Percentiles rank a stretch among this genome's conserved stretches.
Conservation (phyloP, 768 basidiomycete species). For the Tulasnella sp. region DNA sequence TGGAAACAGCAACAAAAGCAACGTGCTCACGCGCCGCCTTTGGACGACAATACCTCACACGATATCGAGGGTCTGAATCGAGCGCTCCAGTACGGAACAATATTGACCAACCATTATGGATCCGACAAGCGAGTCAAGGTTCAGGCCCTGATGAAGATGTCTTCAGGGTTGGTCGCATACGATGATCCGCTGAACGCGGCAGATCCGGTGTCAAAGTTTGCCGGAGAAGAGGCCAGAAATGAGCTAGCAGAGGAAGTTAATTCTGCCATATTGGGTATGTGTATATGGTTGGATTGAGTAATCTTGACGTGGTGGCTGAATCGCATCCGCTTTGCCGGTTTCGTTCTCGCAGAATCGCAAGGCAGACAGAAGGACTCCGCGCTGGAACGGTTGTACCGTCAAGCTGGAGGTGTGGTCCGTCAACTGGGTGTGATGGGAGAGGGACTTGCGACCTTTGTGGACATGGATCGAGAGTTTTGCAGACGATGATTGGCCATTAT, state of each 20-base stretch:
- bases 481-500: neutral
- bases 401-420: conserved; percentile 61
- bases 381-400: conserved; percentile 73
- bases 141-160: conserved; percentile 61
- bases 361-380: conserved; percentile 65
- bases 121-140: conserved; percentile 59
- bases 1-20: conserved; percentile 25
- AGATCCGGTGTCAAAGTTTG: conserved; percentile 64
- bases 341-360: conserved; percentile 59
- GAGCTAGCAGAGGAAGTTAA: conserved; percentile 73
- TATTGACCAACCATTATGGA: conserved; percentile 64
- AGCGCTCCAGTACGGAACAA: conserved; percentile 71
- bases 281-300: neutral
- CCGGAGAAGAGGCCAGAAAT: conserved; percentile 61
- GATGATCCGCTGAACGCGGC: conserved; percentile 56
- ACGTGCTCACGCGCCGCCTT: conserved; percentile 5
- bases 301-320: neutral
- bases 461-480: conserved; percentile 58
- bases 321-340: neutral
- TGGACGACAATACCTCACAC: conserved; percentile 34
- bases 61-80: conserved; percentile 53
- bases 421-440: conserved; percentile 68
- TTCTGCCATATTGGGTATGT: conserved; percentile 73
- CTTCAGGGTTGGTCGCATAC: conserved; percentile 76
- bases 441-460: conserved; percentile 76